These are phyloP conservation scores for Anastatica hierochuntica DNA, from an alignment of 345 rosid genomes.

Conservation along the genomic window DNA sequence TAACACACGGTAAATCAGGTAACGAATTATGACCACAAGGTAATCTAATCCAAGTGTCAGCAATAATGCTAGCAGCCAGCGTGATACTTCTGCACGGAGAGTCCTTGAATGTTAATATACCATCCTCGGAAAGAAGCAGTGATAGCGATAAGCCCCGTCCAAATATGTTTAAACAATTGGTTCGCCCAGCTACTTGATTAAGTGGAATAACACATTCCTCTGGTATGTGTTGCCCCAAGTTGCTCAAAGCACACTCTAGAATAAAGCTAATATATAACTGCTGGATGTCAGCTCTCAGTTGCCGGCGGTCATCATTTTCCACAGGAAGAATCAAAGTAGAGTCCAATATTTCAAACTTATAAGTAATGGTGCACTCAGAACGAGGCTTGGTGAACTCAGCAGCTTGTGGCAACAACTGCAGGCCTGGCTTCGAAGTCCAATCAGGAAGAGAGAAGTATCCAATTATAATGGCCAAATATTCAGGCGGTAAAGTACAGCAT, in stretches of 20 bases:
- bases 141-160: slow-evolving; percentile 55
- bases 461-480: slow-evolving; percentile 64
- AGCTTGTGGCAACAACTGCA: slow-evolving; percentile 28
- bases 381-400: slow-evolving; percentile 13
- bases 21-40: slow-evolving; percentile 39
- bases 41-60: slow-evolving; percentile 72
- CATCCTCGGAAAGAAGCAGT: slow-evolving; percentile 33
- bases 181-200: slow-evolving; percentile 32
- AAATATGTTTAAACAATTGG: slow-evolving; percentile 53
- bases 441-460: slow-evolving; percentile 82
- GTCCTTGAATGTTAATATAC: slow-evolving; percentile 26
- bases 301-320: slow-evolving; percentile 36
- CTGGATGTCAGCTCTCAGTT: slow-evolving; percentile 47
- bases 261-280: slow-evolving; percentile 45
- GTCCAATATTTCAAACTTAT: slow-evolving; percentile 70
- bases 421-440: slow-evolving; percentile 42
- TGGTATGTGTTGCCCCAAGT: slow-evolving; percentile 42
- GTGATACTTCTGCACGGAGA: slow-evolving; percentile 24
- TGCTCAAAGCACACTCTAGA: slow-evolving; percentile 30
- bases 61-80: slow-evolving; percentile 45
- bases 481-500: slow-evolving; percentile 62
- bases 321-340: slow-evolving; percentile 52
- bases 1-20: slow-evolving; percentile 40
- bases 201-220: slow-evolving; percentile 42
- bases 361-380: slow-evolving; percentile 27